These are phyloP conservation scores for Fennellomyces sp. DNA, from an alignment of 371 early-diverging fungal genomes.

Conservation along the genomic window DNA sequence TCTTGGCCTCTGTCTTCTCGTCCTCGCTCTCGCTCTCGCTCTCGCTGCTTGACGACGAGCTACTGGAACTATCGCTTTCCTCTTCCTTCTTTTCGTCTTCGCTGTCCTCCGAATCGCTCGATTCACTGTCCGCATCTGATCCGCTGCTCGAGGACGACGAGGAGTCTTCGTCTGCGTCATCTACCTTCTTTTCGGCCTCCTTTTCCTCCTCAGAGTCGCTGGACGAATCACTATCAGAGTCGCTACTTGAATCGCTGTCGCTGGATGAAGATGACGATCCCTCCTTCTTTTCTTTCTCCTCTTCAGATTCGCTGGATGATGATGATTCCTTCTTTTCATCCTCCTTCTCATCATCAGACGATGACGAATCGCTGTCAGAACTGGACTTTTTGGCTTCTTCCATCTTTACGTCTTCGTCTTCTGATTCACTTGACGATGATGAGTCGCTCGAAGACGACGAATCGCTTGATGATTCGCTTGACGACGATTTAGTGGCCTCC, in stretches of 20 bases:
- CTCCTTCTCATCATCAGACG: slow-evolving; percentile 8
- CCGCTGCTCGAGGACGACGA: slow-evolving; percentile 9
- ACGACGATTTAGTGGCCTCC: neutral
- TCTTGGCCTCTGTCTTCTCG: neutral
- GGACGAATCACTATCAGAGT: slow-evolving; percentile 11
- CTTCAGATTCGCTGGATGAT: slow-evolving; percentile 18
- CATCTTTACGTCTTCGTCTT: slow-evolving; percentile 8
- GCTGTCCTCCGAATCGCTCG: slow-evolving; percentile 15
- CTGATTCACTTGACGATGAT: neutral
- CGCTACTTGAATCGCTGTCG: slow-evolving; percentile 4
- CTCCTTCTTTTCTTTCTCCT: slow-evolving; percentile 15
- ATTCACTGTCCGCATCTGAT: slow-evolving; percentile 24
- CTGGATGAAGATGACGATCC: slow-evolving; percentile 1
- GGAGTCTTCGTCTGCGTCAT: neutral
- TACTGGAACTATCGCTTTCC: slow-evolving; percentile 17
- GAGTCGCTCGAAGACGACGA: neutral
- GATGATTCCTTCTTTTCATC: slow-evolving; percentile 20
- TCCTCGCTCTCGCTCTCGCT: slow-evolving; percentile 6
- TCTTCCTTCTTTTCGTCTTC: slow-evolving; percentile 6
- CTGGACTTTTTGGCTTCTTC: slow-evolving; percentile 13
- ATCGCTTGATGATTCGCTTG: too few relatives aligned
- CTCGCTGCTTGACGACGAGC: slow-evolving; percentile 8
- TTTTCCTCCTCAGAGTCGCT: slow-evolving; percentile 19
- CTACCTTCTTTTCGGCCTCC: slow-evolving; percentile 24
- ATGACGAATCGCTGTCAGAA: slow-evolving; percentile 14